Base-by-base conservation (phyloP, 306 rosid genomes). In the Cucumis hystrix region DNA sequence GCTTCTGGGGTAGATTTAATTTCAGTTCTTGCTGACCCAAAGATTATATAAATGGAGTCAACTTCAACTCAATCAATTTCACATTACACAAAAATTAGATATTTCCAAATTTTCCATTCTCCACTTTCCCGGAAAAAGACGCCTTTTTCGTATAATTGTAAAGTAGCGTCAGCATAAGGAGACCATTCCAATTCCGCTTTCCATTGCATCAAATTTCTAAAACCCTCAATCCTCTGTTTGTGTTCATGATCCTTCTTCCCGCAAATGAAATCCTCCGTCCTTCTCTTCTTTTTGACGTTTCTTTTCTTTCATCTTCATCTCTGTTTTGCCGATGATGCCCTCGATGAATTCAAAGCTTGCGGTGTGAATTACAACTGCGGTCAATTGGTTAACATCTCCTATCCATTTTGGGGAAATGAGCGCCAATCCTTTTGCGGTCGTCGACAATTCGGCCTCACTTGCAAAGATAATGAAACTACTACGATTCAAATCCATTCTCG, bases 371-470 rank as follows among this genome's bases (percentile, higher is more conserved):
- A 79, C 87, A 21, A 5, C 9, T 89, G 92, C 13, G 90, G 87
- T 20, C 0, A 0, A 0, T 1, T 89, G 1, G 1, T 8, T 12
- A 25, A 40, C 76, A 74, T 88, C 6, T 2, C 23, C 0, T 85
- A 82, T 59, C 93, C 93, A 1, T 87, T 87, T 72, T 87, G 87
- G 90, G 83, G 58, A 2, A 16, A 1, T 0, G 0, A 21, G 8
- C 10, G 79, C 0, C 15, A 69, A 6, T 0, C 0, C 0, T 2
- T 10, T 3, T 87, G 92, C 16, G 87, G 86, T 0, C 76, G 61
- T 0, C 0, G 0, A 0, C 16, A 40, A 0, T 84, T 78, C 82
- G 0, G 49, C 8, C 87, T 91, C 45, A 0, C 0, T 0, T 87
- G 88, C 77, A 0, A 1, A 1, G 0, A 20, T 0, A 63, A 6